Conservation (phyloP, 2,329 filamentous ascomycete species). For the Myriangium duriaei region DNA sequence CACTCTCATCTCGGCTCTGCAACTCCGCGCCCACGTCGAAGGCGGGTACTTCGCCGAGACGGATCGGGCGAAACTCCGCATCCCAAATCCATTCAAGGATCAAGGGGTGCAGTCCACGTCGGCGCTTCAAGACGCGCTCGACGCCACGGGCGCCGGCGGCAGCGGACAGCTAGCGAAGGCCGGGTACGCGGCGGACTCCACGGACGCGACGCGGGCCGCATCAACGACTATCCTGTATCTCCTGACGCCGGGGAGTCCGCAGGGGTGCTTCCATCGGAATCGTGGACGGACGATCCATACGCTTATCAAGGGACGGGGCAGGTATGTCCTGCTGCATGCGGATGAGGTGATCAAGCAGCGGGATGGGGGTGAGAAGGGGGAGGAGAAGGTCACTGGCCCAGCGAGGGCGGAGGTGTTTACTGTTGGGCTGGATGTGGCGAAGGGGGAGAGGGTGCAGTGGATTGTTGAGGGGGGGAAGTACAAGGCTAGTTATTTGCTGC, state of each 20-base stretch:
- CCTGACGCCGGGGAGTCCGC: constrained; percentile 42
- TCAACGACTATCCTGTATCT: constrained; percentile 54
- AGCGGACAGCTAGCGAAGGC: neutral
- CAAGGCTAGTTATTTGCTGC: constrained; percentile 50
- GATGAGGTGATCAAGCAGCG: constrained; percentile 27
- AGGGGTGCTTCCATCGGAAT: constrained; percentile 53
- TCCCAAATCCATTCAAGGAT: constrained; percentile 43
- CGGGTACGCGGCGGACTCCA: constrained; percentile 1
- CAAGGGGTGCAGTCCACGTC: constrained; percentile 16
- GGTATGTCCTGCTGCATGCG: constrained; percentile 52
- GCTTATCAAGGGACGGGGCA: constrained; percentile 48
- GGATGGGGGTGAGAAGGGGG: too few species aligned
- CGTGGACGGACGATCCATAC: constrained; percentile 51
- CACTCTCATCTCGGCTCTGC: constrained; percentile 32
- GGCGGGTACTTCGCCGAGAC: constrained; percentile 54
- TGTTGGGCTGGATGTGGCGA: constrained; percentile 45
- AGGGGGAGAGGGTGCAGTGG: constrained; percentile 54
- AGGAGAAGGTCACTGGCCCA: constrained; percentile 25
- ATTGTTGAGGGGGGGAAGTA: constrained; percentile 56
- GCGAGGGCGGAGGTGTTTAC: constrained; percentile 50
- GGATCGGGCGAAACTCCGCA: constrained; percentile 38
- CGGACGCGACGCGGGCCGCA: constrained; percentile 34
- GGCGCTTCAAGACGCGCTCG: constrained; percentile 20
- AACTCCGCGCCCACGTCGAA: constrained; percentile 45
- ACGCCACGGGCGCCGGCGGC: constrained; percentile 19